Conservation (phyloP, 371 early-diverging fungal species). For the Mortierella sp. region DNA sequence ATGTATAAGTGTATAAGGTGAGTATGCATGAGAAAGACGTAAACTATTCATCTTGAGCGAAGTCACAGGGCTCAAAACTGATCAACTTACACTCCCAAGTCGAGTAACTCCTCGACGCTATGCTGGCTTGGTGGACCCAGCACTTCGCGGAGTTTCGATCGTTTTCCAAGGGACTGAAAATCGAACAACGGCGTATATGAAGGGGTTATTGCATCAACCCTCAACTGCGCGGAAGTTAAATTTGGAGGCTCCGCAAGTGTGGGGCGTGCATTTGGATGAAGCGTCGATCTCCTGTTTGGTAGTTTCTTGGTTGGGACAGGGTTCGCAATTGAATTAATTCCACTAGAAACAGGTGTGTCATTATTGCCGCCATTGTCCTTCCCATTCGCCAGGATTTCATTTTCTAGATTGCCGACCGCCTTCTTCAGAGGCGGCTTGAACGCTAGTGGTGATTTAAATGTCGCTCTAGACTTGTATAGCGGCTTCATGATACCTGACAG, state of each 20-base stretch:
- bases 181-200: conserved; percentile 17
- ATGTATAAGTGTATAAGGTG: not conserved
- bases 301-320: not conserved
- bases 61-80: not conserved
- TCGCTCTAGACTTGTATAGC: conserved; percentile 4
- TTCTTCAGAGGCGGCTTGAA: conserved; percentile 25
- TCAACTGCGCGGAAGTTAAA: not conserved
- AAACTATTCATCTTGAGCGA: not conserved
- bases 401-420: not conserved
- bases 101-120: conserved; percentile 9
- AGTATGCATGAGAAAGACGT: not conserved
- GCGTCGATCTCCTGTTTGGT: conserved; percentile 5
- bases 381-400: not conserved
- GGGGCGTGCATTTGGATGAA: conserved; percentile 27
- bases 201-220: not conserved
- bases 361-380: not conserved
- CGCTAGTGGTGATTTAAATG: conserved; percentile 32
- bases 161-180: conserved; percentile 3
- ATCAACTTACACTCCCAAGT: conserved; percentile 31
- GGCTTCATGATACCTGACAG: conserved; percentile 8
- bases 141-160: not conserved
- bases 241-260: not conserved
- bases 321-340: not conserved
- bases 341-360: not conserved
- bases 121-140: conserved; percentile 11